Evolutionary conservation across 768 basidiomycete species (phyloP).

Genomic region (Serendipita sp.): DNA sequence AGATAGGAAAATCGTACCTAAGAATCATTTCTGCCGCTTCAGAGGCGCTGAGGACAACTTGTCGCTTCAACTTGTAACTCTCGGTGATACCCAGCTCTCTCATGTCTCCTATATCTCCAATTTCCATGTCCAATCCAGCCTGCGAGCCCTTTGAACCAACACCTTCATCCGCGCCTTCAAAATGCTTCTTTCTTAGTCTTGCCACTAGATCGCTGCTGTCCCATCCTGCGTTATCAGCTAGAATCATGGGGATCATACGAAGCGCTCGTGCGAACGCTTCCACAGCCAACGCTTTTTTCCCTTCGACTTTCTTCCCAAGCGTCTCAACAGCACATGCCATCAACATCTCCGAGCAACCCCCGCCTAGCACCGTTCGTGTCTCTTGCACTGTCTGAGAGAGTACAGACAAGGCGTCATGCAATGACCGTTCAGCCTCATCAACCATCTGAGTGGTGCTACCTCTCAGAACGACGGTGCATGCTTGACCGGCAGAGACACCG

Average conservation of each 20-base stretch:
- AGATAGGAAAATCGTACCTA: conserved; percentile 33
- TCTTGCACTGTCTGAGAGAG: conserved; percentile 97
- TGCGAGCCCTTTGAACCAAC: conserved; percentile 31
- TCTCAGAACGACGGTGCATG: conserved; percentile 93
- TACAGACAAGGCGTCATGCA: conserved; percentile 95
- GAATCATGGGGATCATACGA: conserved; percentile 87
- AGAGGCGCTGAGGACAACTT: conserved; percentile 84
- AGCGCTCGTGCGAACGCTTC: conserved; percentile 84
- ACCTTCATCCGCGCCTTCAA: conserved; percentile 38
- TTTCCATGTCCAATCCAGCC: conserved; percentile 83
- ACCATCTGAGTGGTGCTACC: conserved; percentile 99
- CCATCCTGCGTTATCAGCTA: conserved; percentile 95
- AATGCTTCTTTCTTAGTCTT: conserved; percentile 81
- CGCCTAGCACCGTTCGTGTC: conserved; percentile 84
- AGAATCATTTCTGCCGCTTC: conserved; percentile 99
- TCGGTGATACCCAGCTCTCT: conserved; percentile 76
- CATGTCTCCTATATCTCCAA: conserved; percentile 80
- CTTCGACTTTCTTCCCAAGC: conserved; percentile 63
- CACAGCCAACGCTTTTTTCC: conserved; percentile 90
- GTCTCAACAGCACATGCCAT: conserved; percentile 94
- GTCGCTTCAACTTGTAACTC: conserved; percentile 92
- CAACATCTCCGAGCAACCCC: conserved; percentile 95
- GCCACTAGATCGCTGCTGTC: conserved; percentile 94
- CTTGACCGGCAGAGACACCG: conserved; percentile 92
- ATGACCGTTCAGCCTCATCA: conserved; percentile 92